Base-by-base conservation (phyloP, 257 asterid genomes). In the Parsonsia alboflavescens region DNA sequence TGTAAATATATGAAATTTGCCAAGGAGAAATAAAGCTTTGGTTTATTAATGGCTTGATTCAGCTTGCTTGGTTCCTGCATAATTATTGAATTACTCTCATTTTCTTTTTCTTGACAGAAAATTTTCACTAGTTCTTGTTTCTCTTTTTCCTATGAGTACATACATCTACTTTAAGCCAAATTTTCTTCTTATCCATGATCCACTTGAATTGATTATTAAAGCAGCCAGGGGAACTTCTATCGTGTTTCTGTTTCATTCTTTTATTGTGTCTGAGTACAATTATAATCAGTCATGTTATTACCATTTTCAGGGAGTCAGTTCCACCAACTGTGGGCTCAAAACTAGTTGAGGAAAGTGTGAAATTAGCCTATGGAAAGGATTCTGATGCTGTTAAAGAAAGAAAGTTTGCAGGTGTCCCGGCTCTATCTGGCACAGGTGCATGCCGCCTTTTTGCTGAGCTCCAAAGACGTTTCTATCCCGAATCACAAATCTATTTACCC, bases 401-500 rank as follows among this genome's bases (percentile, higher is more conserved):
- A 78, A 79, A 91, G 59, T 87, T 95, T 67, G 98, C 98, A 49
- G 99, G 96, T 11, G 87, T 95, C 44, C 98, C 90, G 84, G 88
- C 98, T 78, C 89, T 95, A 39, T 95, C 99, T 9, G 98, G 99
- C 57, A 92, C 99, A 33, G 98, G 99, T 50, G 98, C 99, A 71
- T 95, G 98, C 88, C 83, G 99, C 76, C 87, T 92, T 75, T 95
- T 95, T 82, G 98, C 98, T 0, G 99, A 95, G 73, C 90, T 95
- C 79, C 99, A 95, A 74, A 90, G 88, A 82, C 96, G 98, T 39
- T 92, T 95, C 85, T 84, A 88, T 69, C 98, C 98, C 11, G 91
- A 87, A 66, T 89, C 99, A 1, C 93, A 87, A 77, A 85, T 88
- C 80, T 95, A 86, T 77, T 89, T 92, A 82, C 96, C 99, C 28